These are phyloP conservation scores for Plasmopara viticola DNA, from an alignment of 352 stramenopile species.

Conservation along the genomic window DNA sequence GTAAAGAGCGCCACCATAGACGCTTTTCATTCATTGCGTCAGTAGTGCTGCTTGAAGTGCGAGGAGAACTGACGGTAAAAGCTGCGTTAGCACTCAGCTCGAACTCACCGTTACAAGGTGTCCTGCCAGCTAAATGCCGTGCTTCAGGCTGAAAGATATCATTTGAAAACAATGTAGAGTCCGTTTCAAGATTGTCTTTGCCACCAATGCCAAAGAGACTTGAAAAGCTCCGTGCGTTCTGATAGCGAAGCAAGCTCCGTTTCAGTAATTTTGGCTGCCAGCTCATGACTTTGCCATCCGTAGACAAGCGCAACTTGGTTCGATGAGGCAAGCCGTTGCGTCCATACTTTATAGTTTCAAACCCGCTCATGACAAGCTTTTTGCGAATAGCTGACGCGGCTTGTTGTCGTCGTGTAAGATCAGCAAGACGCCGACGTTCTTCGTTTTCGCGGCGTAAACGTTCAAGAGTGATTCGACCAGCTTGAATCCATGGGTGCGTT, in stretches of 20 bases:
- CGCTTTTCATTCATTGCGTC: conserved; percentile 54
- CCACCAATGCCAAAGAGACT: conserved; percentile 50
- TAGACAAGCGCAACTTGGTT: conserved; percentile 67
- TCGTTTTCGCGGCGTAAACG: conserved; percentile 37
- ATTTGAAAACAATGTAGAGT: background rate
- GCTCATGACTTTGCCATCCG: conserved; percentile 56
- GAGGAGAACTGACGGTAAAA: conserved; percentile 22
- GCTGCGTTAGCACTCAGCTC: conserved; percentile 19
- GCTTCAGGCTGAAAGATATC: conserved; percentile 23
- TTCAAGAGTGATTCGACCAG: conserved; percentile 42
- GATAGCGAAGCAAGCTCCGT: conserved; percentile 56
- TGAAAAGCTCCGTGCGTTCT: conserved; percentile 62
- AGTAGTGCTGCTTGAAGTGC: conserved; percentile 36
- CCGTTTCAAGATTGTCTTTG: conserved; percentile 13
- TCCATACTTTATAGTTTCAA: conserved; percentile 77
- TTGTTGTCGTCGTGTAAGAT: conserved; percentile 56
- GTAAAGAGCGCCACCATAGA: conserved; percentile 67
- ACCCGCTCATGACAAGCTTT: conserved; percentile 60
- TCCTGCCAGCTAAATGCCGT: conserved; percentile 26
- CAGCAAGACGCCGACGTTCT: conserved; percentile 35
- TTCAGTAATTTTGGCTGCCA: conserved; percentile 81
- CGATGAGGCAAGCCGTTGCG: conserved; percentile 68
- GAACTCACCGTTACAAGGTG: conserved; percentile 11
- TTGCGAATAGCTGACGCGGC: conserved; percentile 59
- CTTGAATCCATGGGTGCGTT: conserved; percentile 57